These are phyloP conservation scores for Xerocomellus chrysenteron DNA, from an alignment of 768 basidiomycete genomes.

Conservation along the genomic window DNA sequence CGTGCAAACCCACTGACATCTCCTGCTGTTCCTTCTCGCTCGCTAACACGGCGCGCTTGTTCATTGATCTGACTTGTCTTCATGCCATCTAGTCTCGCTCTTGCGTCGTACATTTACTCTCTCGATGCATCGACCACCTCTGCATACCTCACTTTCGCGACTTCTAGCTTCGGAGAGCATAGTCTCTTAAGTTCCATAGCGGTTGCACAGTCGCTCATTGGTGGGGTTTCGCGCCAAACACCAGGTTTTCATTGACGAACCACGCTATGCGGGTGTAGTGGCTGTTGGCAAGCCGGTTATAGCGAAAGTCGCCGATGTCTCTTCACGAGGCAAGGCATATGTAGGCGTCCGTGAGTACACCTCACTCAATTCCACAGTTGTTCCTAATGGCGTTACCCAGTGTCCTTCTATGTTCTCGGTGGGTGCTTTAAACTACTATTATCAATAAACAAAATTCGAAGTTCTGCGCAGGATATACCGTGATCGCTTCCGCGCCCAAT, in stretches of 20 bases:
- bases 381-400: conserved; percentile 23
- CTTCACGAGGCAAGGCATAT: conserved; percentile 66
- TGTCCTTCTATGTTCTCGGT: conserved; percentile 62
- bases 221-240: conserved; percentile 34
- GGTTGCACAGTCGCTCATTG: conserved; percentile 52
- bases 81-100: conserved; percentile 43
- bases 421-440: conserved; percentile 16
- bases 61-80: not conserved
- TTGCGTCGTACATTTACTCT: conserved; percentile 76
- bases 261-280: conserved; percentile 23
- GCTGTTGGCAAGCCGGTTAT: conserved; percentile 65
- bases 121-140: conserved; percentile 70
- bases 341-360: conserved; percentile 49
- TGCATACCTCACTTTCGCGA: conserved; percentile 59
- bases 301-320: conserved; percentile 71
- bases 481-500: conserved; percentile 51
- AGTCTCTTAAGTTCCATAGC: conserved; percentile 56
- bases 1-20: not conserved
- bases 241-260: conserved; percentile 8
- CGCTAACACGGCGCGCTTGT: too few relatives aligned
- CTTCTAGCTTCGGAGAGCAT: conserved; percentile 52
- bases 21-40: not conserved
- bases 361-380: not conserved
- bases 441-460: not conserved
- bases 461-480: conserved; percentile 41